A percentile compares a stretch with the other conserved stretches of the same genome.
Evolutionary conservation across 1,284 basidiomycete genomes (phyloP).

Genomic region (Farysia itapuensis): DNA sequence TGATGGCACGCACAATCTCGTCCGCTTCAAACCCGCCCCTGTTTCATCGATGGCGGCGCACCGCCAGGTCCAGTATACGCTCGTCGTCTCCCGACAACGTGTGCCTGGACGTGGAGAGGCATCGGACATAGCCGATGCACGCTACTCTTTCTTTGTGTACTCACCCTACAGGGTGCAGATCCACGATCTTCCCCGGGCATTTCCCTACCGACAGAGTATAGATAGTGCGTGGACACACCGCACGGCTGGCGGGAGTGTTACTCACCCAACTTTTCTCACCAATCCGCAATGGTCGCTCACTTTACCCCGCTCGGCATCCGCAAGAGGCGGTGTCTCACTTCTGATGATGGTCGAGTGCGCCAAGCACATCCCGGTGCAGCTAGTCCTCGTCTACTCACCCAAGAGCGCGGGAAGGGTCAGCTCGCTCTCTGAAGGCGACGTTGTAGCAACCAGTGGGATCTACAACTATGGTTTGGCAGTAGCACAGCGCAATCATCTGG

Average conservation of each 20-base stretch:
- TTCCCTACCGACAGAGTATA: slow-evolving; percentile 27
- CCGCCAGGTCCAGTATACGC: too few species aligned
- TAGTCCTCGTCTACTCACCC: slow-evolving; percentile 64
- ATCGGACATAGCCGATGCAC: too few species aligned
- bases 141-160: slow-evolving; percentile 65
- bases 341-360: slow-evolving; percentile 67
- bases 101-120: too few species aligned
- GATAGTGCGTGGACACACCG: slow-evolving; percentile 66
- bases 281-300: slow-evolving; percentile 84
- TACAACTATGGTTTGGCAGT: slow-evolving; percentile 79
- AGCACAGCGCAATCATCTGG: slow-evolving; percentile 36
- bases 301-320: background rate
- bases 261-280: slow-evolving; percentile 76
- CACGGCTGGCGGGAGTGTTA: slow-evolving; percentile 80
- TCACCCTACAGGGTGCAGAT: slow-evolving; percentile 53
- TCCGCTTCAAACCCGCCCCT: too few species aligned
- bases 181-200: slow-evolving; percentile 19
- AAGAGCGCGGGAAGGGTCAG: slow-evolving; percentile 62
- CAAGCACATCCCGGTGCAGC: slow-evolving; percentile 73
- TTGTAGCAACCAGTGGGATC: slow-evolving; percentile 73
- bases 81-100: too few species aligned
- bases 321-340: slow-evolving; percentile 21
- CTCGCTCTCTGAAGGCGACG: slow-evolving; percentile 66
- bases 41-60: too few species aligned
- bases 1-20: slow-evolving; percentile 75